A percentile compares a stretch with the other conserved stretches of the same genome.
phyloP scores from a whole-genome alignment of 306 rosid genomes.

The Corylus heterophylla region DNA sequence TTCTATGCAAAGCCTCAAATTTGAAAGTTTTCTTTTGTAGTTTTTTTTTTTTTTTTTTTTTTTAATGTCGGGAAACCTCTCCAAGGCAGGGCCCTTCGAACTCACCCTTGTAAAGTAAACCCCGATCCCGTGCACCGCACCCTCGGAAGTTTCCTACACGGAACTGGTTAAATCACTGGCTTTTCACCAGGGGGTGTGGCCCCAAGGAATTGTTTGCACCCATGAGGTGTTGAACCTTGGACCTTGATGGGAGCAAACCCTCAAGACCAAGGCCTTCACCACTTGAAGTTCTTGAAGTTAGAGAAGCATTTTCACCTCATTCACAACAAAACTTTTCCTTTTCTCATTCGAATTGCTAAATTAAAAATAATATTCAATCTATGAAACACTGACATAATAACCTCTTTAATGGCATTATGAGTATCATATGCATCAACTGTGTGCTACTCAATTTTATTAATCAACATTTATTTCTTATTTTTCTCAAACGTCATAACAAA shows the following conservation, averaged over 20 bases:
- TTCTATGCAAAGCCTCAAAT: background rate
- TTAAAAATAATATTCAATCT: background rate
- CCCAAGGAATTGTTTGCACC: too few relatives aligned
- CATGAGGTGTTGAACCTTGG: too few relatives aligned
- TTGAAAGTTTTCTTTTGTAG: background rate
- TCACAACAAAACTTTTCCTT: background rate
- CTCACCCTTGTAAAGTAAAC: too few relatives aligned
- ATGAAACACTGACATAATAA: background rate
- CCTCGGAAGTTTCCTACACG: too few relatives aligned
- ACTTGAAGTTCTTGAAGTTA: background rate
- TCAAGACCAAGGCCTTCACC: too few relatives aligned
- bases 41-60: background rate
- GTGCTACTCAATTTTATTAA: background rate
- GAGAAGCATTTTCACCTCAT: background rate
- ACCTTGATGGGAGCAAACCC: too few relatives aligned
- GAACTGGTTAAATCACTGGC: too few relatives aligned
- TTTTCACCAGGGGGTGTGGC: too few relatives aligned
- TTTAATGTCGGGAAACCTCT: too few relatives aligned
- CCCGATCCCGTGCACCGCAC: too few relatives aligned
- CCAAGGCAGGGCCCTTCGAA: too few relatives aligned
- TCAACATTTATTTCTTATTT: background rate
- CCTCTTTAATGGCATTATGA: background rate
- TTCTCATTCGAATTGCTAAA: background rate
- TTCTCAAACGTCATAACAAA: background rate
- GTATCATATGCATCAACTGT: background rate